phyloP scores from a whole-genome alignment of 2,329 filamentous ascomycete species.

The Trichoderma brevicompactum region DNA sequence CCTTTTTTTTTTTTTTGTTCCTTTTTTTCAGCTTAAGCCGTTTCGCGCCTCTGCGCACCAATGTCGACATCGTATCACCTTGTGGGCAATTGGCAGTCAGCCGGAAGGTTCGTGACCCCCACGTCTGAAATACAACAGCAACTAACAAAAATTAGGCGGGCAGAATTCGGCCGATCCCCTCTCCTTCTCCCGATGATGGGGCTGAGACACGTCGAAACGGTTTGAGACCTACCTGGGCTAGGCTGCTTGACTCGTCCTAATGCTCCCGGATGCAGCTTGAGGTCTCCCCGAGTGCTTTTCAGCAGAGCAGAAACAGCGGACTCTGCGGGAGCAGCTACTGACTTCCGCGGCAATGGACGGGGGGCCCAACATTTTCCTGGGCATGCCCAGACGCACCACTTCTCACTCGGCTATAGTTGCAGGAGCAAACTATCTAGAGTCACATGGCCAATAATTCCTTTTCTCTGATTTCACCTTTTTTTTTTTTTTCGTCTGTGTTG shows the following conservation, averaged over 20 bases:
- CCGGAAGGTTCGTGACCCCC: background rate
- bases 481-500: background rate
- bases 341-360: constrained; percentile 13
- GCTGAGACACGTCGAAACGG: constrained; percentile 23
- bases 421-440: background rate
- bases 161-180: constrained; percentile 16
- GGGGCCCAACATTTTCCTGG: background rate
- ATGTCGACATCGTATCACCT: background rate
- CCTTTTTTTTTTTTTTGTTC: background rate
- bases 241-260: constrained; percentile 12
- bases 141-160: background rate
- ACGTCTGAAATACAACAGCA: too few relatives aligned
- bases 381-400: background rate
- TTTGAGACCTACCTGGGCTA: constrained; percentile 2
- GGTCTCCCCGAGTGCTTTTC: constrained; percentile 16
- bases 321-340: constrained; percentile 13
- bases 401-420: constrained; percentile 8
- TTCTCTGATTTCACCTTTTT: background rate
- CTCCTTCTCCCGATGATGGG: constrained; percentile 6
- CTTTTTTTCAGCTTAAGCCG: background rate
- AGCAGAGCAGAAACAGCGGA: constrained; percentile 16
- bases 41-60: background rate
- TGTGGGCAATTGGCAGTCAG: background rate
- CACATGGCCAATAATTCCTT: constrained; percentile 17
- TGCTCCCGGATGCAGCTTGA: constrained; percentile 20